Percentiles rank a stretch among this genome's conserved stretches.
phyloP scores from a whole-genome alignment of 1,139 yeast genomes.

The Yamadazyma atlantica region DNA sequence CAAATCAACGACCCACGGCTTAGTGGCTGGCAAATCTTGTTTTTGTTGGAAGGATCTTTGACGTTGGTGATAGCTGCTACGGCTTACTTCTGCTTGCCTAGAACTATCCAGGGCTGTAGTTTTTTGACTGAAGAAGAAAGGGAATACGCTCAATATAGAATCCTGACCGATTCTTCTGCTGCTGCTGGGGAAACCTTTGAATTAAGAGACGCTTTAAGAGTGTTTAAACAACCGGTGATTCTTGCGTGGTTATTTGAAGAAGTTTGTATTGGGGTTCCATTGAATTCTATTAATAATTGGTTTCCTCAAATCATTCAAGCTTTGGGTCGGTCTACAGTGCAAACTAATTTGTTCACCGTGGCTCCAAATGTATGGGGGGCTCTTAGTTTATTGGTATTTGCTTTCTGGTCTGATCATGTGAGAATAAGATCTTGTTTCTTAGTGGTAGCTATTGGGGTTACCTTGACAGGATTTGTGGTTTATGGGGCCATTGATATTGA shows the following conservation, averaged over 20 bases:
- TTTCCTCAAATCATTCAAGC: conserved; percentile 35
- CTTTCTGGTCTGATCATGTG: conserved; percentile 25
- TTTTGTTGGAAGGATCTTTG: conserved; percentile 60
- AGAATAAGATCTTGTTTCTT: conserved; percentile 34
- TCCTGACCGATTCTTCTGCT: conserved; percentile 28
- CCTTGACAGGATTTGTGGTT: conserved; percentile 45
- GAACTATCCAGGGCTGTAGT: conserved; percentile 25
- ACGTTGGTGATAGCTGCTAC: conserved; percentile 54
- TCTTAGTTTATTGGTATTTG: conserved; percentile 21
- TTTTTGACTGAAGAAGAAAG: conserved; percentile 27
- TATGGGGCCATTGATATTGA: conserved; percentile 44
- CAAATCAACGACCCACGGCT: conserved; percentile 20
- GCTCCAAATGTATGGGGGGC: conserved; percentile 35
- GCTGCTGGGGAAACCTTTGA: conserved; percentile 20
- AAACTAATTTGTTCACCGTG: conserved; percentile 29
- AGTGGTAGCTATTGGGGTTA: conserved; percentile 32
- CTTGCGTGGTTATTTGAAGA: conserved; percentile 37
- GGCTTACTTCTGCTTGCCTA: conserved; percentile 34
- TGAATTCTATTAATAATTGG: conserved; percentile 49
- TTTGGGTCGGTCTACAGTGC: conserved; percentile 28
- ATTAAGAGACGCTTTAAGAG: conserved; percentile 26
- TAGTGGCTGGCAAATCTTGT: conserved; percentile 64
- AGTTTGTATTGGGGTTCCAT: conserved; percentile 47
- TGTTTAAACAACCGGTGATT: conserved; percentile 27
- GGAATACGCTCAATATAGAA: conserved; percentile 24